Evolutionary conservation across 768 basidiomycete species (phyloP).

Genomic region (Boletus bicolor): DNA sequence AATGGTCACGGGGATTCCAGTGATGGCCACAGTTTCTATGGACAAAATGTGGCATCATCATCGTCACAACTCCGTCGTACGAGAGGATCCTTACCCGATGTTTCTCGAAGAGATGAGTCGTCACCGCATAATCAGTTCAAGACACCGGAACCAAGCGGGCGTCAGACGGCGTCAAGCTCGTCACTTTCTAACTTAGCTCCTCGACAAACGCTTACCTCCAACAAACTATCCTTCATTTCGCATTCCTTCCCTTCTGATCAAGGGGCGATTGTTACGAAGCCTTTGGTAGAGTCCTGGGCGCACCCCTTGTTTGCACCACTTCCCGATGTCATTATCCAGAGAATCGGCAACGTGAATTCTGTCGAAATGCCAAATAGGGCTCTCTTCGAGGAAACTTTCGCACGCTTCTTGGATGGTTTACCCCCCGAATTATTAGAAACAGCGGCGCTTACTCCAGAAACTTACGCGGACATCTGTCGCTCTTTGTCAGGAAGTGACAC

Average conservation of each 20-base stretch:
- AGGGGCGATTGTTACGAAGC: conserved; percentile 37
- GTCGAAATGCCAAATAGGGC: conserved; percentile 59
- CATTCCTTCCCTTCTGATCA: conserved; percentile 39
- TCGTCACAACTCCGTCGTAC: conserved; percentile 27
- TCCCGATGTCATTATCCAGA: conserved; percentile 51
- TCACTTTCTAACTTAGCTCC: conserved; percentile 24
- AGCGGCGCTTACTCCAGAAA: conserved; percentile 51
- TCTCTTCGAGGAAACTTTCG: conserved; percentile 49
- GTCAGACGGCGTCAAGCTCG: conserved; percentile 12
- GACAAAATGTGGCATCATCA: conserved; percentile 43
- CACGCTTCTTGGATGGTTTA: conserved; percentile 48
- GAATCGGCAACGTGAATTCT: conserved; percentile 50
- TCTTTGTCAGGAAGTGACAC: conserved; percentile 39
- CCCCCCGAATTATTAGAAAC: conserved; percentile 58
- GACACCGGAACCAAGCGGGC: conserved; percentile 27
- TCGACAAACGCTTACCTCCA: conserved; percentile 22
- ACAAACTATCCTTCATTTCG: conserved; percentile 44
- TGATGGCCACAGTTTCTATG: conserved; percentile 44
- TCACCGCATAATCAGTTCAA: conserved; percentile 15
- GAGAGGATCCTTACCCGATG: conserved; percentile 25
- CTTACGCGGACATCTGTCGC: conserved; percentile 50
- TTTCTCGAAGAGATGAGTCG: conserved; percentile 15
- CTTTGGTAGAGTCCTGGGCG: conserved; percentile 55
- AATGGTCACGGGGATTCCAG: conserved; percentile 24
- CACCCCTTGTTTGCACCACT: conserved; percentile 59